Evolutionary conservation across 495 filamentous ascomycete species (phyloP), one percentile per base, ranked within the genome.

Genomic region (Tricharina praecox): DNA sequence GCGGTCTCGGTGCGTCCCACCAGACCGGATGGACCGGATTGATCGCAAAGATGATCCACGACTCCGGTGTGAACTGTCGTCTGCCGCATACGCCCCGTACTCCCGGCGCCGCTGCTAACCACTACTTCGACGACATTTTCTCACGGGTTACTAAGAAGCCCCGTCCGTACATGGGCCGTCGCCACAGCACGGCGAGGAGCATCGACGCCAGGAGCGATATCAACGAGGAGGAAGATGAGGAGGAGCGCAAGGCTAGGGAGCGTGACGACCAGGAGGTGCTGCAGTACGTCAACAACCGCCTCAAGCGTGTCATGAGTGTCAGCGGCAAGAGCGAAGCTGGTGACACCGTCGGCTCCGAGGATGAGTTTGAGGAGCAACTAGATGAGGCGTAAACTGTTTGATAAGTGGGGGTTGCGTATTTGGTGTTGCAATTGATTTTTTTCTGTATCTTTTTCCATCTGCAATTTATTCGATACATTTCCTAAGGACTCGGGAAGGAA

Each of bases 11-110:
- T 45, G 84, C 88, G 19, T 90, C 82, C 38, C 90, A 96, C 64
- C 88, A 96, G 62, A 93, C 85, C 50, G 88, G 88, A 3, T 96
- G 90, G 90, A 94, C 88, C n/a, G 90, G 88, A 0, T 59, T 96
- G 39, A 83, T 96, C 56, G 88, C 88, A 7, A 87, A 92, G 59
- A 77, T 96, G 75, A 95, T 96, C 44, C 88, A 96, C 50, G 88
- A 96, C 54, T 93, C 88, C 50, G 88, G 85, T 38, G 70, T 94
- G 53, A 92, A 75, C 58, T 96, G 88, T 64, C 83, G 88, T 53
- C 73, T 94, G 20, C 88, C 88, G 0, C 85, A 93, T 60, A 96
- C 88, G 0, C 88, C 88, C 3, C 80, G 85, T 19, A 88, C 83
- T 9, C 88, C 88, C 20, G 73, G 77, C 9, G 73, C 75, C 0